Evolutionary conservation across 768 basidiomycete species (phyloP).

Genomic region (Boletus rufocinnamomeus): DNA sequence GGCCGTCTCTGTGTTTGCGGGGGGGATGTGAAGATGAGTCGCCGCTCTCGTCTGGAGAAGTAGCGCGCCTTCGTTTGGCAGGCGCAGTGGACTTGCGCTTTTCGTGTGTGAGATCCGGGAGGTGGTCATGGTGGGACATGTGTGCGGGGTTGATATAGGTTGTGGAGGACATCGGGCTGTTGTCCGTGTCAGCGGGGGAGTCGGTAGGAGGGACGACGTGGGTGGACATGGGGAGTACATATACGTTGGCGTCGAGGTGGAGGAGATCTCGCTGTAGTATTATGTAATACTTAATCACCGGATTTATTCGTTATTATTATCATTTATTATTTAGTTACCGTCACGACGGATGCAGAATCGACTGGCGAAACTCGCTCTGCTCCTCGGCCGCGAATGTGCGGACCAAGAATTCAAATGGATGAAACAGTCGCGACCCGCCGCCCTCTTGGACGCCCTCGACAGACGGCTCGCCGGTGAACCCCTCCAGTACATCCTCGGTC

Average conservation of each 20-base stretch:
- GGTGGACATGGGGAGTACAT: conserved; percentile 14
- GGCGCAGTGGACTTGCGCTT: conserved; percentile 43
- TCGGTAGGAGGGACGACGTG: conserved; percentile 3
- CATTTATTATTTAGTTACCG: neutral
- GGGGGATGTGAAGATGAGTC: conserved; percentile 44
- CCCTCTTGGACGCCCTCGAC: conserved; percentile 46
- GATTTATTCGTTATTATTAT: neutral
- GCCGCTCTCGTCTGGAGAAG: conserved; percentile 58
- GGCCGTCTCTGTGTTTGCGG: conserved; percentile 67
- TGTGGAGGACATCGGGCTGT: conserved; percentile 16
- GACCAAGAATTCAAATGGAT: conserved; percentile 54
- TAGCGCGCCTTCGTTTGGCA: conserved; percentile 63
- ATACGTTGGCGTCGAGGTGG: conserved; percentile 12
- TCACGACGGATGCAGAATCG: conserved; percentile 14
- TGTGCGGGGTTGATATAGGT: conserved; percentile 46
- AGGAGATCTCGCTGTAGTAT: conserved; percentile 18
- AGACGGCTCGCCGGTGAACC: conserved; percentile 73
- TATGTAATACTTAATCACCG: conserved; percentile 21
- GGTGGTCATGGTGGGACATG: conserved; percentile 37
- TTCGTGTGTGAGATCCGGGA: conserved; percentile 20
- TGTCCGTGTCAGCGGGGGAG: conserved; percentile 2
- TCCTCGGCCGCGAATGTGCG: conserved; percentile 39
- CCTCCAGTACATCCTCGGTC: conserved; percentile 89
- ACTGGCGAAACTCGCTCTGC: conserved; percentile 34
- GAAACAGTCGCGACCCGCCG: conserved; percentile 25